phyloP scores from a whole-genome alignment of 129 eudicot species.

The Artemisia argyi region DNA sequence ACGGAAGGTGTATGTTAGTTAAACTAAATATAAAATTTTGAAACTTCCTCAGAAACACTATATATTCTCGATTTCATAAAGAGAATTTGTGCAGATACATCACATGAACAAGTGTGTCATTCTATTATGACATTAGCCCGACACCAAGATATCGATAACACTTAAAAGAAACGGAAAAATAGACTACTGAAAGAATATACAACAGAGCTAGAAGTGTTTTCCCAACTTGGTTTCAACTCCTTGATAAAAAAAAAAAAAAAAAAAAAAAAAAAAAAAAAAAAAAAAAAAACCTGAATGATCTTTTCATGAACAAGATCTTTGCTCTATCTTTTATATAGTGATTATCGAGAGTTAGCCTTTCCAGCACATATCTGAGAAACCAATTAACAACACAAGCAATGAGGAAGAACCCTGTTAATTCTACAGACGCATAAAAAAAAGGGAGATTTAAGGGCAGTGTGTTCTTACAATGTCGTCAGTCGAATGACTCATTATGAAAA shows the following conservation, averaged over 20 bases:
- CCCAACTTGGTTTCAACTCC: slow-evolving; percentile 12
- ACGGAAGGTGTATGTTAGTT: neutral
- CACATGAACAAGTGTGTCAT: neutral
- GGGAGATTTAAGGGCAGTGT: neutral
- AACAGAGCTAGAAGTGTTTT: slow-evolving; percentile 26
- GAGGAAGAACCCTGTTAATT: neutral
- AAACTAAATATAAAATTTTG: neutral
- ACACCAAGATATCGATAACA: slow-evolving; percentile 21
- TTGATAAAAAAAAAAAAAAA: slow-evolving; percentile 19
- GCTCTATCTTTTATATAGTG: neutral
- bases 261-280: slow-evolving; percentile 20
- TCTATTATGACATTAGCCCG: slow-evolving; percentile 23
- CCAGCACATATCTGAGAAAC: slow-evolving; percentile 25
- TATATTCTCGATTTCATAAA: slow-evolving; percentile 13
- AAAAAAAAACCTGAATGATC: neutral
- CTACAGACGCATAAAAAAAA: neutral
- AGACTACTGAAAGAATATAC: slow-evolving; percentile 25
- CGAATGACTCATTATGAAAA: neutral
- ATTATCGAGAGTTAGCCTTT: too few relatives aligned
- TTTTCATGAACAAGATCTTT: slow-evolving; percentile 8
- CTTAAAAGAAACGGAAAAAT: neutral
- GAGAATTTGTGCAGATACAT: slow-evolving; percentile 16
- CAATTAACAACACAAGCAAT: neutral
- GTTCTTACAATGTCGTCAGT: neutral
- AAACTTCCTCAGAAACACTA: slow-evolving; percentile 16